These are phyloP conservation scores for Yamadazyma atmosphaerica DNA, from an alignment of 1,139 yeast genomes.

Conservation along the genomic window DNA sequence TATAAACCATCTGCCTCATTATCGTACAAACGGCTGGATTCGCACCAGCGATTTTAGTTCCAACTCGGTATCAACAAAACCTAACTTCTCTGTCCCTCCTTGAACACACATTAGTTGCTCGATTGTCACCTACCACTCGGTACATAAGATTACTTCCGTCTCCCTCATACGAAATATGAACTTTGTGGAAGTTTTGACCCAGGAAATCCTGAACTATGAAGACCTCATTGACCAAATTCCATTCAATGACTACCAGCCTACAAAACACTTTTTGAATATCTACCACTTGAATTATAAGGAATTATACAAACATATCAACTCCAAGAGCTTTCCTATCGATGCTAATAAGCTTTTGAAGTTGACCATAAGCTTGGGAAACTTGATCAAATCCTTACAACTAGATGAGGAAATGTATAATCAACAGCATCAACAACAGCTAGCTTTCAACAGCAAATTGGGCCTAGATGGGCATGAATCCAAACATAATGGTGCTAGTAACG, in stretches of 20 bases:
- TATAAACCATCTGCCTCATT: too few species aligned
- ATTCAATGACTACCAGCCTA: conserved; percentile 23
- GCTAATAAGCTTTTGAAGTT: conserved; percentile 40
- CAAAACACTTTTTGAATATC: conserved; percentile 28
- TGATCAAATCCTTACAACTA: conserved; percentile 35
- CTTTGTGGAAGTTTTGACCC: conserved; percentile 18
- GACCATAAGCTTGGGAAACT: conserved; percentile 46
- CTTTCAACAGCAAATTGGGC: conserved; percentile 1
- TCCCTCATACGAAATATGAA: too few species aligned
- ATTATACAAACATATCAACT: conserved; percentile 20
- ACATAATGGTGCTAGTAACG: background rate
- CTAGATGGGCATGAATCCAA: conserved; percentile 5
- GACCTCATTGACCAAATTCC: conserved; percentile 38
- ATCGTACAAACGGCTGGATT: too few species aligned
- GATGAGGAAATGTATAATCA: conserved; percentile 35
- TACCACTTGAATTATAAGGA: conserved; percentile 34
- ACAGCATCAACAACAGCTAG: conserved; percentile 10
- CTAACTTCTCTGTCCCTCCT: too few species aligned
- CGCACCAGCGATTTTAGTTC: too few species aligned
- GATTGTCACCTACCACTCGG: too few species aligned
- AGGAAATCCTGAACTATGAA: conserved; percentile 29
- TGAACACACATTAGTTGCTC: too few species aligned
- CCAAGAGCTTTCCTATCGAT: conserved; percentile 35
- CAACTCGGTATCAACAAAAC: too few species aligned
- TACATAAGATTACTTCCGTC: too few species aligned